A percentile compares a stretch with the other conserved stretches of the same genome.
Conservation (phyloP, 2,329 filamentous ascomycete genomes). For the Aureobasidium sp. region DNA sequence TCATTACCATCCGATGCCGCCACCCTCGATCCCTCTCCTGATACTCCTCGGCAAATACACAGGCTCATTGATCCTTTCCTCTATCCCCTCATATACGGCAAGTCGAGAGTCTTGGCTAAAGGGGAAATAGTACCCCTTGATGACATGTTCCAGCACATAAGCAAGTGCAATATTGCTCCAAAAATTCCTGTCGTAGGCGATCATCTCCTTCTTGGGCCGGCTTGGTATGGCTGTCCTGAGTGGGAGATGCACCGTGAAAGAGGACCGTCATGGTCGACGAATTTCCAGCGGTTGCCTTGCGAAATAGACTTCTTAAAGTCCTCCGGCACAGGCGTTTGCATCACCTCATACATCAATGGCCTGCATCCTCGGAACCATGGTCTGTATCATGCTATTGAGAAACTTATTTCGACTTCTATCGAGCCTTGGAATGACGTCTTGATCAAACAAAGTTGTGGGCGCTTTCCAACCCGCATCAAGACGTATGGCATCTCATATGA, state of each 20-base stretch:
- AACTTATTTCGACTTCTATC: constrained; percentile 10
- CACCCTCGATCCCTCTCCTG: neutral
- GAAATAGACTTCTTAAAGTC: constrained; percentile 7
- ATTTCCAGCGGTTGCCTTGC: constrained; percentile 12
- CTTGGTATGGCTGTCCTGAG: neutral
- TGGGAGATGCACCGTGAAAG: neutral
- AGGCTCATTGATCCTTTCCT: constrained; percentile 12
- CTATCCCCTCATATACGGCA: constrained; percentile 19
- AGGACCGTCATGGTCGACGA: neutral
- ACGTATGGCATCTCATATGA: neutral
- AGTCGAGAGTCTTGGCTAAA: constrained; percentile 15
- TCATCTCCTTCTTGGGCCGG: neutral
- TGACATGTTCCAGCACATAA: constrained; percentile 13
- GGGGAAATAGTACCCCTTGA: constrained; percentile 11
- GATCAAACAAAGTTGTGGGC: neutral
- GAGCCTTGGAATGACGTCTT: constrained; percentile 14
- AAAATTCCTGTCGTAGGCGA: neutral
- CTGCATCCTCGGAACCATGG: constrained; percentile 1
- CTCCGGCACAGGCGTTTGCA: neutral
- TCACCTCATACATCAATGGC: constrained; percentile 15
- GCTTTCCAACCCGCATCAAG: neutral
- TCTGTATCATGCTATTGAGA: constrained; percentile 13
- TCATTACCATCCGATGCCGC: neutral
- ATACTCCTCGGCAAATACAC: neutral
- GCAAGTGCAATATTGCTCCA: constrained; percentile 11